These are phyloP conservation scores for Backusella circina DNA, from an alignment of 192 early-diverging fungal species.

Conservation along the genomic window DNA sequence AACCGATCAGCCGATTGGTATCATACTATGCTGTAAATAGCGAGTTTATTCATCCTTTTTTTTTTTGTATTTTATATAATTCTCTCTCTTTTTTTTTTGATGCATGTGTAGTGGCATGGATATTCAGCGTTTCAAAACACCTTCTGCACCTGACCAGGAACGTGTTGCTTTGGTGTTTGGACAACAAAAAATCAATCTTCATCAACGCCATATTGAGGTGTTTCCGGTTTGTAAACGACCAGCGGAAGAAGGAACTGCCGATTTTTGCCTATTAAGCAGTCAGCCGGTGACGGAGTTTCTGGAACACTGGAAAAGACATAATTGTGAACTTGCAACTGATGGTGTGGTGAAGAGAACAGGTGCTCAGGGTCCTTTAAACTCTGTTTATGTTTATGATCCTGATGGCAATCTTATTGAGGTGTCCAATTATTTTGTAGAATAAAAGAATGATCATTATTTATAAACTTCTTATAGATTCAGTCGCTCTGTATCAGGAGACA, in stretches of 20 bases:
- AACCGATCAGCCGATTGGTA: no score
- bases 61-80: no score
- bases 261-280: not conserved
- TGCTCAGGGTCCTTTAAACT: not conserved
- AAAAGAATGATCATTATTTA: no score
- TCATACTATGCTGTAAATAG: no score
- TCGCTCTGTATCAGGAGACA: no score
- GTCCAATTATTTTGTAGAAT: not conserved
- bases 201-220: not conserved
- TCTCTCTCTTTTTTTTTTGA: not conserved
- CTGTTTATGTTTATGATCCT: not conserved
- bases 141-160: not conserved
- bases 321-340: not conserved
- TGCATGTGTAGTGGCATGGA: not conserved
- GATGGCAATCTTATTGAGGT: not conserved
- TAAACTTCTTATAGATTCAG: no score
- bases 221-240: not conserved
- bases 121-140: not conserved
- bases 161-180: not conserved
- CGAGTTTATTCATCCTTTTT: no score
- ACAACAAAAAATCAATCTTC: not conserved
- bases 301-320: not conserved
- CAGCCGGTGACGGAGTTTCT: not conserved
- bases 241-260: not conserved
- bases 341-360: not conserved